These are phyloP conservation scores for Talaromyces sp. DNA, from an alignment of 2,329 filamentous ascomycete genomes.

Conservation along the genomic window DNA sequence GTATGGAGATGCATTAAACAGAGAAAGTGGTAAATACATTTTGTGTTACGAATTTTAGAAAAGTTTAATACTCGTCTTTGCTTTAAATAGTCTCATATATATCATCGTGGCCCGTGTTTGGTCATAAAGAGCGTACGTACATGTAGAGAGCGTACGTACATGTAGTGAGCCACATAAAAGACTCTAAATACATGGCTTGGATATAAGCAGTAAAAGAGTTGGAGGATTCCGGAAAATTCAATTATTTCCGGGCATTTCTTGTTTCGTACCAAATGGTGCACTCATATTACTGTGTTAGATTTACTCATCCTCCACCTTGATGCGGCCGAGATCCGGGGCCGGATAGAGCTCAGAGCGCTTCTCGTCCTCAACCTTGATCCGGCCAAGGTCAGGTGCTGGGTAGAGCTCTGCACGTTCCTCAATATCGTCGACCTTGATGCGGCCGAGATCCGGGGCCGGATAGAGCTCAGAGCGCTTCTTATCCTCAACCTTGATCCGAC, in stretches of 20 bases:
- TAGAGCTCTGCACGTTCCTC: conserved; percentile 1
- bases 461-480: conserved; percentile 4
- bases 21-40: too few relatives aligned
- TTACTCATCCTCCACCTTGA: conserved; percentile 4
- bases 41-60: too few relatives aligned
- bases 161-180: too few relatives aligned
- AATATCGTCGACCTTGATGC: conserved; percentile 4
- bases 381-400: background rate
- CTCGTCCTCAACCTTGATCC: conserved; percentile 2
- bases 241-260: background rate
- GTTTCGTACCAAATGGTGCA: background rate
- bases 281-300: background rate
- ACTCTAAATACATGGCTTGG: background rate
- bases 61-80: background rate
- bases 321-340: background rate
- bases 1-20: too few relatives aligned
- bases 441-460: background rate
- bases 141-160: too few relatives aligned
- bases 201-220: background rate
- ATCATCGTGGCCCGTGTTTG: background rate
- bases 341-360: conserved; percentile 1
- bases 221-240: background rate
- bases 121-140: too few relatives aligned
- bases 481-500: conserved; percentile 1
- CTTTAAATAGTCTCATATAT: background rate